Evolutionary conservation across 2,329 filamentous ascomycete genomes (phyloP).

Genomic region (Chrysosporium keratinophilum): DNA sequence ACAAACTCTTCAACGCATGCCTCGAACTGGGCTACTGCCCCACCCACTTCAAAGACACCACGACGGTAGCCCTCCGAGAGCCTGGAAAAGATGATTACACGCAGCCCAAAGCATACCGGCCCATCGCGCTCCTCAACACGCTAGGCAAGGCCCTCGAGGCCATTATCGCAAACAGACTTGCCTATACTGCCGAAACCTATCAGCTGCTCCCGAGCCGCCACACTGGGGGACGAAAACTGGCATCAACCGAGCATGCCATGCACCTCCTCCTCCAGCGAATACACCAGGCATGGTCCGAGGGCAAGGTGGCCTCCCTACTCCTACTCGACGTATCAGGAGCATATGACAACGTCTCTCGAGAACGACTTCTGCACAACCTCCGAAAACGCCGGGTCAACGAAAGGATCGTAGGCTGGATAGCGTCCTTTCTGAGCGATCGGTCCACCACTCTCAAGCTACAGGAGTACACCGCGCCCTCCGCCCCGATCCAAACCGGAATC

Average conservation of each 20-base stretch:
- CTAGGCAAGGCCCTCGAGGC: no score
- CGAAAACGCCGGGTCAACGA: not conserved
- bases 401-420: not conserved
- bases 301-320: slow-evolving; percentile 14
- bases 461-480: slow-evolving; percentile 10
- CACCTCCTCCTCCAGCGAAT: slow-evolving; percentile 13
- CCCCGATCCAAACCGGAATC: slow-evolving; percentile 7
- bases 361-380: slow-evolving; percentile 3
- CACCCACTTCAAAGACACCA: slow-evolving; percentile 16
- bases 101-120: slow-evolving; percentile 16
- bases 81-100: slow-evolving; percentile 18
- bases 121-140: slow-evolving; percentile 18
- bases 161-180: no score
- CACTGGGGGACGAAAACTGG: slow-evolving; percentile 6
- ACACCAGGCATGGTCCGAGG: slow-evolving; percentile 7
- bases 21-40: slow-evolving; percentile 16
- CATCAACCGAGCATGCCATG: slow-evolving; percentile 13
- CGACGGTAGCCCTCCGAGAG: slow-evolving; percentile 18
- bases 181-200: no score
- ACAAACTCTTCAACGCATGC: slow-evolving; percentile 10
- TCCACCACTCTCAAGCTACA: slow-evolving; percentile 14
- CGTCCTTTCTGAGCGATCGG: slow-evolving; percentile 15
- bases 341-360: slow-evolving; percentile 6
- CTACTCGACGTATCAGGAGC: slow-evolving; percentile 15
- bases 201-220: slow-evolving; percentile 16